Evolutionary conservation across 805 yeast genomes (phyloP), one percentile per base, ranked within the genome.

Genomic region (Myxozyma neglecta): DNA sequence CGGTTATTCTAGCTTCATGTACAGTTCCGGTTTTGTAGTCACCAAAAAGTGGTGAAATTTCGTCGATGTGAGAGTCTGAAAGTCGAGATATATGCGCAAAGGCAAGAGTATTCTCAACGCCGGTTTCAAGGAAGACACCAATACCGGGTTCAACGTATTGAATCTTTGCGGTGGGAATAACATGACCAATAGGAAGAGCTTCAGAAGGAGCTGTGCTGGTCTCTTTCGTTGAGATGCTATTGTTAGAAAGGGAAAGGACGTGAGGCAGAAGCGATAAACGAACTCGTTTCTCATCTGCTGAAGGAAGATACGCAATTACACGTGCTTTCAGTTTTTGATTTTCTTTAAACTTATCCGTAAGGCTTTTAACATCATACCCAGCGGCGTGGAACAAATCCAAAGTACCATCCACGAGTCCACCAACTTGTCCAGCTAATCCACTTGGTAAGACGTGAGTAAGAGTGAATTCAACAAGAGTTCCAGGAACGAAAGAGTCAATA

Each of bases 171-270:
- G 75, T 75, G 1, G 85, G 87, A n/a, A 79, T 65, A 13, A 72
- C 60, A 65, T 86, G 85, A n/a, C 99, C 98, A 46, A 86, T 73
- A 34, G 94, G 90, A 76, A 88, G 87, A 0, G 92, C 87, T 55
- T 83, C 86, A 52, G 70, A 18, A 8, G 52, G 42, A 20, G 34
- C 29, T 14, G 29, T 43, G 6, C 46, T 36, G 18, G n/a, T 39
- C 16, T 42, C 54, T 8, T 46, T 48, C 6, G 37, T 3, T 11
- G 58, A 14, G 6, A 43, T 14, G 10, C 43, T 69, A 1, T 70
- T 71, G 16, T 65, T 47, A 2, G 66, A 61, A 9, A 79, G 79
- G 36, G 70, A 70, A 52, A 84, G 67, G 2, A 86, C 75, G 61
- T 83, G 83, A 1, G 89, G 86, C 54, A 85, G 76, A 10, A 82